Evolutionary conservation across 179 eudicot species (phyloP).

Genomic region (Camellia oleifera): DNA sequence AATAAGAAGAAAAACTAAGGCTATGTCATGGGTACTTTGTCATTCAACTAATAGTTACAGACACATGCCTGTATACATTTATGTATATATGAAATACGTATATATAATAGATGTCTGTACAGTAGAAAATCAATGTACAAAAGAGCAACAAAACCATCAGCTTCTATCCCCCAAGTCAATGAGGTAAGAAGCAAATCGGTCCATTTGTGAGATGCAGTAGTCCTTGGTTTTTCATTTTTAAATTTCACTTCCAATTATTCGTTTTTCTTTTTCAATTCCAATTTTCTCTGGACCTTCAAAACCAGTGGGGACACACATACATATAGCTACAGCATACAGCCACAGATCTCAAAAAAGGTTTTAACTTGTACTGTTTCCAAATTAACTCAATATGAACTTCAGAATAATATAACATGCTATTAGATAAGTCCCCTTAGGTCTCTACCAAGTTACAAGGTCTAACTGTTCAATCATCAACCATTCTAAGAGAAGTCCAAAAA

Average conservation of each 20-base stretch:
- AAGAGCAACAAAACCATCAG: background rate
- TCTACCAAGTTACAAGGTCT: background rate
- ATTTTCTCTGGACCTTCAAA: background rate
- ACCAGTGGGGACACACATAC: background rate
- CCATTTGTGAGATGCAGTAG: background rate
- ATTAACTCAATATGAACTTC: background rate
- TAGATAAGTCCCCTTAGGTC: background rate
- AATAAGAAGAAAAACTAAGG: background rate
- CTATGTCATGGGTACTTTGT: background rate
- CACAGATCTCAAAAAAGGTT: background rate
- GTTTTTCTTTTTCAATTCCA: background rate
- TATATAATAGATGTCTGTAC: background rate
- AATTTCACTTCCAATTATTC: slow-evolving; percentile 8
- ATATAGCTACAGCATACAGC: background rate
- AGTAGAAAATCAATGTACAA: background rate
- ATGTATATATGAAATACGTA: background rate
- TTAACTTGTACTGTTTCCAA: background rate
- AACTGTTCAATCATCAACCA: background rate
- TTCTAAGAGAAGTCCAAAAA: background rate
- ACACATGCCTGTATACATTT: too few species aligned
- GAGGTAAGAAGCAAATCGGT: background rate
- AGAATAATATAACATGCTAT: background rate
- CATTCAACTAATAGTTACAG: background rate
- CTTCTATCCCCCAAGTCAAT: background rate
- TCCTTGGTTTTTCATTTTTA: background rate